Evolutionary conservation across 352 stramenopile genomes (phyloP), one percentile per base, ranked within the genome.

Genomic region (Sclerospora graminicola): DNA sequence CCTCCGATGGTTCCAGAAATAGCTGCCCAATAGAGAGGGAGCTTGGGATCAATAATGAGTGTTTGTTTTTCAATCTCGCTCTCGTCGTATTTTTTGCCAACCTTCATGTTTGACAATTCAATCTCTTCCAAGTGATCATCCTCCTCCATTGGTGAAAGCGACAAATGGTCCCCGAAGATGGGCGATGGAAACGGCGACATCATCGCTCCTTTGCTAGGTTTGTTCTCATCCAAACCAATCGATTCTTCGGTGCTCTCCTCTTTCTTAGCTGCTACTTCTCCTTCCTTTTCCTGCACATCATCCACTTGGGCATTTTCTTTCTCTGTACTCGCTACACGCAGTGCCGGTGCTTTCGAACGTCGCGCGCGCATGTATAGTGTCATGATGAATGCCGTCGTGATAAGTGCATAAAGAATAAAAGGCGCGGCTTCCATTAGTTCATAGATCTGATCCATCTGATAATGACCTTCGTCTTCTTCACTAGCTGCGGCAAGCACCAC

Each of bases 381-480:
- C 69, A 89, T 85, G 18, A 81, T 64, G 47, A 90, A 93, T 0
- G 74, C 69, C 1, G 81, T 90, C 1, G 72, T 88, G 39, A 88
- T 68, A 24, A 93, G 57, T 30, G 62, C 81, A 40, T 90, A 93
- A 6, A 93, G 53, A 35, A 93, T 81, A 41, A 93, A 93, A 1
- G 75, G 64, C n/a, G 76, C 66, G 1, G 71, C 74, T 29, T 72
- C 55, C 76, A 90, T 90, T 27, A 93, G 54, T 43, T 71, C 57
- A 57, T 89, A 89, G 38, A 93, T 87, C 58, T 89, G 60, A 28
- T 85, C 74, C 73, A 93, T 88, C 61, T 84, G 70, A 60, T 87
- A 93, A 38, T 89, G 72, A 10, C 65, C 72, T 31, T 76, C 61
- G 38, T 87, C 72, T 31, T 82, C 70, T 21, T 82, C 67, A 46